Conservation (phyloP, 2,329 filamentous ascomycete species). For the Colletotrichum incanum region DNA sequence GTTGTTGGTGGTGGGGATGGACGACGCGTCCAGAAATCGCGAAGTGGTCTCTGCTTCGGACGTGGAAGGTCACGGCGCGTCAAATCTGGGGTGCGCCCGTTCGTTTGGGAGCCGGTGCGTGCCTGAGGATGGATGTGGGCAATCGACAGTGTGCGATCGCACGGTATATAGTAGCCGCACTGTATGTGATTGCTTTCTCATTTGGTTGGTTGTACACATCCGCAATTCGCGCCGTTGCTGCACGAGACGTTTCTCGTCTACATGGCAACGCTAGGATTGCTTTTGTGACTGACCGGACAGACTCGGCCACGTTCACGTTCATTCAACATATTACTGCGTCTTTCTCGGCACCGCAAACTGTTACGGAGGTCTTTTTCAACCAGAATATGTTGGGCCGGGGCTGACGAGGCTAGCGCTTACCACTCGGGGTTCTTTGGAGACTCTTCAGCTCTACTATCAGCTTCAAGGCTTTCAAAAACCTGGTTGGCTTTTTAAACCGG, state of each 20-base stretch:
- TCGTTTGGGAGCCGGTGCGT: conserved; percentile 28
- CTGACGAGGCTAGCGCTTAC: background rate
- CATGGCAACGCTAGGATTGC: background rate
- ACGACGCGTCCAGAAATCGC: conserved; percentile 43
- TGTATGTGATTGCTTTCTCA: background rate
- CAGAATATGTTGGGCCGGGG: background rate
- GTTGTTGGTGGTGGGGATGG: conserved; percentile 42
- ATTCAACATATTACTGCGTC: background rate
- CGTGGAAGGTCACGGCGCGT: conserved; percentile 34
- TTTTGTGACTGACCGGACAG: background rate
- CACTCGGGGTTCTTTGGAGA: background rate
- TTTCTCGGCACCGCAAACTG: background rate
- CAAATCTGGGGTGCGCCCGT: conserved; percentile 23
- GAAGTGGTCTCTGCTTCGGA: conserved; percentile 28
- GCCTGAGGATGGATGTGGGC: conserved; percentile 34
- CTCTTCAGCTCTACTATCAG: background rate
- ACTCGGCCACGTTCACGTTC: background rate
- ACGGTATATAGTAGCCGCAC: background rate
- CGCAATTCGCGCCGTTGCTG: background rate
- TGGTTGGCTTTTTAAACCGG: background rate
- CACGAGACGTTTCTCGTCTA: background rate
- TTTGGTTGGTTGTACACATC: background rate
- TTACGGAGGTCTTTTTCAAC: background rate
- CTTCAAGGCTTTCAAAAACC: background rate
- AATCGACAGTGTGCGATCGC: background rate